Evolutionary conservation across 352 stramenopile genomes (phyloP).

Genomic region (Phytophthora fragariae): DNA sequence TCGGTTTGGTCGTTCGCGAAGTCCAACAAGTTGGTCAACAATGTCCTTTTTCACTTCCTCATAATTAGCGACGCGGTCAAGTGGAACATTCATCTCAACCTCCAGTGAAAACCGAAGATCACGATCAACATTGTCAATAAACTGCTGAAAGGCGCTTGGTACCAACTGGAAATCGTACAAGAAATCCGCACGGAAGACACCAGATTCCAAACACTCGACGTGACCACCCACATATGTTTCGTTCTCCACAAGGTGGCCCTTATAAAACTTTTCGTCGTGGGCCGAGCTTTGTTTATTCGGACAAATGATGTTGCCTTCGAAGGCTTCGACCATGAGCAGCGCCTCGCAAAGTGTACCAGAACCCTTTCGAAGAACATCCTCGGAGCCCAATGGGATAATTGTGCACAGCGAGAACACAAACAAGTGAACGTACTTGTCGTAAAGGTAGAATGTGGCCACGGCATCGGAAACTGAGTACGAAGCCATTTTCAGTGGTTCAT

Average conservation of each 20-base stretch:
- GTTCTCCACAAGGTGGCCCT: conserved; percentile 96
- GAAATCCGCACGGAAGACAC: conserved; percentile 98
- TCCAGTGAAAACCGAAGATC: conserved; percentile 98
- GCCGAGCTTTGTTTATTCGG: conserved; percentile 98
- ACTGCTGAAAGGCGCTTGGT: conserved; percentile 91
- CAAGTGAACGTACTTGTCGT: conserved; percentile 99
- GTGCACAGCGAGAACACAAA: conserved; percentile 99
- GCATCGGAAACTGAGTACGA: conserved; percentile 99
- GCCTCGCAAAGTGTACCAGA: conserved; percentile 98
- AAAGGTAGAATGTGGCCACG: conserved; percentile 99
- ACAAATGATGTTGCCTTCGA: conserved; percentile 96
- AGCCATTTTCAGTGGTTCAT: conserved; percentile 97
- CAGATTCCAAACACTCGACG: conserved; percentile 98
- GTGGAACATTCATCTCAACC: conserved; percentile 85
- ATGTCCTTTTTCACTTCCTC: conserved; percentile 91
- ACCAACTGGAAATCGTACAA: conserved; percentile 97
- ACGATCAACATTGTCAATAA: conserved; percentile 98
- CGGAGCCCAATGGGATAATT: conserved; percentile 97
- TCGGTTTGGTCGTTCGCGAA: conserved; percentile 94
- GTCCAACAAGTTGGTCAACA: conserved; percentile 92
- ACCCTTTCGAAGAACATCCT: conserved; percentile 98
- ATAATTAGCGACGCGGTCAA: conserved; percentile 94
- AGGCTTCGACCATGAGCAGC: conserved; percentile 99
- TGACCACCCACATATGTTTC: conserved; percentile 99
- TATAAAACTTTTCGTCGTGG: conserved; percentile 79